phyloP scores from a whole-genome alignment of 345 rosid species.

The Syzygium grande region DNA sequence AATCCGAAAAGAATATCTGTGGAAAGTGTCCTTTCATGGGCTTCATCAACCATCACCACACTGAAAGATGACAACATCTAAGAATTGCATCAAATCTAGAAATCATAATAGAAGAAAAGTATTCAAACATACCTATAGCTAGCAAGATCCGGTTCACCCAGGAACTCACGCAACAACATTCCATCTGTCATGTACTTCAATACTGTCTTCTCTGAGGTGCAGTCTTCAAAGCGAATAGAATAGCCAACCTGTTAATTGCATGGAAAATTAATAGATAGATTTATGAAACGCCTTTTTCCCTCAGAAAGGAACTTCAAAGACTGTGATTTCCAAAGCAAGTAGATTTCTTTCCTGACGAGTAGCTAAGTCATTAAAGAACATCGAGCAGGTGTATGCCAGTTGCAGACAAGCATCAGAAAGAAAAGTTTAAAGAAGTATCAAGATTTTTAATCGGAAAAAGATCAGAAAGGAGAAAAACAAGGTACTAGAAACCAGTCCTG shows the following conservation, averaged over 20 bases:
- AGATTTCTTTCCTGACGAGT: not conserved
- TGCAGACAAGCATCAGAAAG: not conserved
- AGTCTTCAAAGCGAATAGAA: slow-evolving; percentile 96
- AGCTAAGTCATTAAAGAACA: not conserved
- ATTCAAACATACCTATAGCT: slow-evolving; percentile 54
- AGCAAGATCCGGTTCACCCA: slow-evolving; percentile 90
- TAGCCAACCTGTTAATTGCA: slow-evolving; percentile 67
- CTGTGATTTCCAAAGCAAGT: not conserved
- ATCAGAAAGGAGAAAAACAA: not conserved
- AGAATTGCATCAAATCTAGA: slow-evolving; percentile 1
- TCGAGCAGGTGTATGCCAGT: not conserved
- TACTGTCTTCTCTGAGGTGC: slow-evolving; percentile 92
- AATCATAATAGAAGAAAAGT: not conserved
- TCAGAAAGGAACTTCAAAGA: not conserved
- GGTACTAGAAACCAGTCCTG: not conserved
- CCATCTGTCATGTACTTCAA: slow-evolving; percentile 97
- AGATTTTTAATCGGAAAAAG: not conserved
- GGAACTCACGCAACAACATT: slow-evolving; percentile 88
- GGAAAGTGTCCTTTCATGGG: slow-evolving; percentile 97
- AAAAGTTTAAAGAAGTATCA: not conserved
- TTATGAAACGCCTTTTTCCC: not conserved
- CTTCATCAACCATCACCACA: slow-evolving; percentile 96
- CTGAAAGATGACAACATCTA: slow-evolving; percentile 23
- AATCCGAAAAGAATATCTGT: slow-evolving; percentile 94
- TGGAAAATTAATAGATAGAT: not conserved